Base-by-base conservation (phyloP, 306 rosid species). In the Quercus variabilis region DNA sequence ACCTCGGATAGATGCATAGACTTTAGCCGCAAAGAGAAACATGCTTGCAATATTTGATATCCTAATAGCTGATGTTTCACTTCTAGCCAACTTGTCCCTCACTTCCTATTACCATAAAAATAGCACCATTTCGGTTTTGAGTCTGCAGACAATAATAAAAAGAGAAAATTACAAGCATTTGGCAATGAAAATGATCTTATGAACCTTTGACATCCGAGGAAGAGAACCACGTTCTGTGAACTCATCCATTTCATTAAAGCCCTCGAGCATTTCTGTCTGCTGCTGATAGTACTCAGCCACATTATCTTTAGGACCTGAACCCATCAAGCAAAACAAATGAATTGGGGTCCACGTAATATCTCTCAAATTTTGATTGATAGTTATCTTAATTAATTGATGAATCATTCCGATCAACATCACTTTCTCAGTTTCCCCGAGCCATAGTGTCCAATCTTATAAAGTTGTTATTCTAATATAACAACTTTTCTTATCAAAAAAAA, bases 211-310 rank as follows among this genome's bases (percentile, higher is more conserved):
- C 96, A 93, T 89, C 79, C 91, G 94, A 57, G 96, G 97, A 83
- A 96, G 56, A 81, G 89, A 91, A 60, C 98, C 99, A 54, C 91
- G 93, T 74, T 93, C 91, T 0, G 97, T 89, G 54, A 96, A 88
- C 55, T 88, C 93, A 90, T 96, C 99, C 98, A 96, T 96, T 82
- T 93, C 96, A n/a, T 76, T 93, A 84, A 96, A 93, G 30, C 99
- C 98, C 89, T 96, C 96, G 0, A 96, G 98, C 89, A 91, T 89
- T 86, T 96, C 94, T 20, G 91, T 92, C 81, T 96, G 99, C 80
- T 96, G 98, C 85, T 96, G 98, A 80, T 96, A 96, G 85, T 96
- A 96, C 87, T 86, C 98, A 0, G 99, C 99, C 86, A 96, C 89
- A 64, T 88, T 76, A 86, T 93, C 97, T 81, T 91, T 98, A 31